Evolutionary conservation across 164 flowering plant species (phyloP), one percentile per base, ranked within the genome.

Genomic region (Euptelea pleiosperma): DNA sequence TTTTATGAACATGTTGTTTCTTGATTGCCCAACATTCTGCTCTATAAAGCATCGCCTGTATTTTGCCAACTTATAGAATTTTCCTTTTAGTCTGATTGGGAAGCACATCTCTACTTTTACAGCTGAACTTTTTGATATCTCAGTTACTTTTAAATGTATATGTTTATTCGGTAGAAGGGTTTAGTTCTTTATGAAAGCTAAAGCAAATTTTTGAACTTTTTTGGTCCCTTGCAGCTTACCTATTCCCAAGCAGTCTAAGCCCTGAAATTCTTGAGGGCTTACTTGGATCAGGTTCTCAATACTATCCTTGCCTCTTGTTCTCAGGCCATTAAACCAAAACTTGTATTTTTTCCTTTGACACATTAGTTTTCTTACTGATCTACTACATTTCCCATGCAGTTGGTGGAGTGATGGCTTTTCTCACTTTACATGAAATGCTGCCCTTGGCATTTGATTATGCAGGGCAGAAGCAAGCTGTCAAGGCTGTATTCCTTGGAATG

Each of bases 361-460:
- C 12, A 18, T 41, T 50, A 21, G 3, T 31, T 55, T 49, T 24
- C 26, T 11, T 8, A 33, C 14, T 10, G n/a, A n/a, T n/a, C n/a
- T n/a, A n/a, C n/a, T 42, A 19, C 55, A 16, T 24, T 24, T 25
- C 29, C 52, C 28, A 11, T 72, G 58, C 83, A 93, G 99, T 93
- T 77, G 99, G 99, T 11, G 97, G 99, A 61, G 97, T 93, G 48
- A 90, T 93, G 99, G 97, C 99, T 52, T 93, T 90, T 70, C 82
- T 93, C 15, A 93, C 97, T 2, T 69, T 93, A 76, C 97, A 93
- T 74, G 99, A 90, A 76, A 93, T 93, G 99, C 73, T 93, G 57
- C 99, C 97, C 12, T 67, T 93, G 63, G 97, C 96, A 44, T 88
- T 93, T 75, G 97, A 90, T 70, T 90, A 93, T 75, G 97, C 96